Evolutionary conservation across 78 protist genomes (phyloP).

Genomic region (Dictyostelium capitatum): DNA sequence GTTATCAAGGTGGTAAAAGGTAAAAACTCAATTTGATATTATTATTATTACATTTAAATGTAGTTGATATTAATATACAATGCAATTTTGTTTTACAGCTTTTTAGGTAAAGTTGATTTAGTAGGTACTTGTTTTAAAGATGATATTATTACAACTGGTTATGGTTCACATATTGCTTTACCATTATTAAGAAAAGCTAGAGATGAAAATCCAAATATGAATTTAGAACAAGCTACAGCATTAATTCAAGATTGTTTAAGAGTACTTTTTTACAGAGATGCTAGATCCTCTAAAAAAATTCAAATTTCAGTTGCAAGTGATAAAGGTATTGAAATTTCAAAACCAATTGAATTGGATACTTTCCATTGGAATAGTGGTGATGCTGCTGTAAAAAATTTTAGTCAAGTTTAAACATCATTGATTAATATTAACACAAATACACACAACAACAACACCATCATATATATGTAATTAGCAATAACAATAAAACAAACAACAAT

Average conservation of each 20-base stretch:
- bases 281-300: slow-evolving; percentile 88
- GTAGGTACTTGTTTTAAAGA: slow-evolving; percentile 89
- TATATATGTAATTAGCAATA: neutral
- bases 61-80: neutral
- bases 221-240: slow-evolving; percentile 82
- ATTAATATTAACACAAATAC: neutral
- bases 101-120: slow-evolving; percentile 87
- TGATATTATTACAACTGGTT: slow-evolving; percentile 93
- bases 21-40: neutral
- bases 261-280: slow-evolving; percentile 96
- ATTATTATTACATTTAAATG: neutral
- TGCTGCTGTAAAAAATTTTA: slow-evolving; percentile 67
- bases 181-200: slow-evolving; percentile 86
- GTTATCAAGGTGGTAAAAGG: slow-evolving; percentile 81
- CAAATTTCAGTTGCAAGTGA: slow-evolving; percentile 67
- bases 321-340: slow-evolving; percentile 60
- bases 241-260: slow-evolving; percentile 85
- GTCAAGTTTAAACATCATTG: slow-evolving; percentile 30
- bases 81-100: neutral
- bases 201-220: slow-evolving; percentile 58
- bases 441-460: neutral
- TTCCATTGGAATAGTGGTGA: slow-evolving; percentile 78
- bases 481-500: neutral
- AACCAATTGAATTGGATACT: slow-evolving; percentile 79
- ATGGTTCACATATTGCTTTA: slow-evolving; percentile 93